These are phyloP conservation scores for Xylaria intraflava DNA, from an alignment of 495 filamentous ascomycete genomes.

Conservation along the genomic window DNA sequence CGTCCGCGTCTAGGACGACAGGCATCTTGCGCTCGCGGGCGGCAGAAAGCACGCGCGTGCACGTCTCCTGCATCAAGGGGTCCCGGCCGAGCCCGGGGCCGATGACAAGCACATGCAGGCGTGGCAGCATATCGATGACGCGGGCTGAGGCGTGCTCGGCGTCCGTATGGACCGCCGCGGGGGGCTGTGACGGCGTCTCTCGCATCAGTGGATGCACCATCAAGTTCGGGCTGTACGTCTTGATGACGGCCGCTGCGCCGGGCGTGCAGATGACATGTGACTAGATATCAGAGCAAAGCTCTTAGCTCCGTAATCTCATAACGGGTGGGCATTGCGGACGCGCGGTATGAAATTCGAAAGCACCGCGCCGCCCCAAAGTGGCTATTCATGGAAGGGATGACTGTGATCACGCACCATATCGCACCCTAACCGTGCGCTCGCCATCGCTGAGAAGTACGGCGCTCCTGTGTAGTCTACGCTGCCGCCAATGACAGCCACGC, in stretches of 20 bases:
- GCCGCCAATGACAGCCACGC: slow-evolving; percentile 90
- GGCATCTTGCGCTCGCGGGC: slow-evolving; percentile 68
- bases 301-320: neutral
- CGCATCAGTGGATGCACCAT: slow-evolving; percentile 98
- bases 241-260: slow-evolving; percentile 82
- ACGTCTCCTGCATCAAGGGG: slow-evolving; percentile 80
- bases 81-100: slow-evolving; percentile 91
- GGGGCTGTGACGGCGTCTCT: slow-evolving; percentile 43
- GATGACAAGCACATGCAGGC: slow-evolving; percentile 88
- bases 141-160: slow-evolving; percentile 53
- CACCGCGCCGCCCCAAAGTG: neutral
- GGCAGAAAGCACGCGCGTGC: slow-evolving; percentile 68
- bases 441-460: slow-evolving; percentile 97
- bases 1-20: slow-evolving; percentile 90
- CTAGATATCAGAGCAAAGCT: slow-evolving; percentile 37
- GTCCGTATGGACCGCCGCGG: slow-evolving; percentile 36
- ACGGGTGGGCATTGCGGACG: too few relatives aligned
- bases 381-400: neutral
- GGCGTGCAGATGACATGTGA: slow-evolving; percentile 96
- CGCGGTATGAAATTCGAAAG: too few relatives aligned
- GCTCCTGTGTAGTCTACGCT: slow-evolving; percentile 95
- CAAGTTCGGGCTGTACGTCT: slow-evolving; percentile 94
- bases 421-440: slow-evolving; percentile 78
- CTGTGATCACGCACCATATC: slow-evolving; percentile 59
- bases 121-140: slow-evolving; percentile 73